Conservation (phyloP, 140 eudicot species). For the Flaveria floridana region DNA sequence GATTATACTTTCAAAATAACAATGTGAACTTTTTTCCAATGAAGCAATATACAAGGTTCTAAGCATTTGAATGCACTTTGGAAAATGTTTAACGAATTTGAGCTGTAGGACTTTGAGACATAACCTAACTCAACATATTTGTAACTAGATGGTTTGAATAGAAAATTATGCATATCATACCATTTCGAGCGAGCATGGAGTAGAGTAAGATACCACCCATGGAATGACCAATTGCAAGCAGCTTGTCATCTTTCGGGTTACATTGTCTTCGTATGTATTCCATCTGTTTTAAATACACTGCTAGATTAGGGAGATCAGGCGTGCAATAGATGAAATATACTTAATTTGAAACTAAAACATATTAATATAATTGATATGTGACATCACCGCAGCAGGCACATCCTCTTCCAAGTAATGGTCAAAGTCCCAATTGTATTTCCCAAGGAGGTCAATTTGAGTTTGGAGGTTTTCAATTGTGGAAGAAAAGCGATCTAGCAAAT, state of each 20-base stretch:
- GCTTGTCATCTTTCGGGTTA: conserved; percentile 67
- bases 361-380: conserved; percentile 21
- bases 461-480: conserved; percentile 53
- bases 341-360: conserved; percentile 4
- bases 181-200: conserved; percentile 60
- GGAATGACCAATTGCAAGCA: conserved; percentile 85
- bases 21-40: background rate
- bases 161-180: conserved; percentile 35
- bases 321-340: conserved; percentile 7
- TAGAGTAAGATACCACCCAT: conserved; percentile 85
- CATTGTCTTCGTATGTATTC: conserved; percentile 56
- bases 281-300: conserved; percentile 50
- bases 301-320: background rate
- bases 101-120: background rate
- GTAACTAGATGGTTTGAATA: background rate
- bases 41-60: background rate
- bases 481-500: conserved; percentile 45
- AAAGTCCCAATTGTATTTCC: conserved; percentile 75
- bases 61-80: background rate
- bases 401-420: conserved; percentile 76
- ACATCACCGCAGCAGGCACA: conserved; percentile 71
- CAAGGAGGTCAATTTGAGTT: conserved; percentile 58
- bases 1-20: conserved; percentile 1
- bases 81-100: background rate
- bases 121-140: background rate